Conservation (phyloP, 164 flowering plant species). For the Houttuynia cordata region DNA sequence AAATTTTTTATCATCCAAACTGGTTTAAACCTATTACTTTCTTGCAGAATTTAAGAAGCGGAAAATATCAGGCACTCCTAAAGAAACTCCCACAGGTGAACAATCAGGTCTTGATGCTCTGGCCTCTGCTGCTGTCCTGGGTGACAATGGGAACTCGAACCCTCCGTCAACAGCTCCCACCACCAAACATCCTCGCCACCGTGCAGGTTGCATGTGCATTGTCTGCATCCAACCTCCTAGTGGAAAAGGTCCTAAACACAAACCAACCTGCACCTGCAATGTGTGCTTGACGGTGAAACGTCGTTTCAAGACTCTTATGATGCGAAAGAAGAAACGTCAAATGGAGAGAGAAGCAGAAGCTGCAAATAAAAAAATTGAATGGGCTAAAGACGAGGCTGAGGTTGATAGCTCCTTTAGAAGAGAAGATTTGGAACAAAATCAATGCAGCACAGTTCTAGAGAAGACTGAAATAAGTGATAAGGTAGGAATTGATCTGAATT, state of each 20-base stretch:
- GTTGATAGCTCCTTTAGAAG: constrained; percentile 32
- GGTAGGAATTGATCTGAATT: constrained; percentile 54
- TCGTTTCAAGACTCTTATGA: constrained; percentile 57
- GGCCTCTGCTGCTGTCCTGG: constrained; percentile 82
- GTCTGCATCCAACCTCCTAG: constrained; percentile 99
- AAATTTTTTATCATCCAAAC: background rate
- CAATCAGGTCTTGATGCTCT: constrained; percentile 81
- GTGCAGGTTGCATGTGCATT: constrained; percentile 89
- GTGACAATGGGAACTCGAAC: constrained; percentile 38
- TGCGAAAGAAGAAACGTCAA: constrained; percentile 54
- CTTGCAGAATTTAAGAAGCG: constrained; percentile 54
- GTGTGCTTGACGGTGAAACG: constrained; percentile 62
- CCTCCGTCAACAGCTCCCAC: constrained; percentile 55
- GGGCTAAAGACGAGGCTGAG: constrained; percentile 39
- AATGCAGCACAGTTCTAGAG: constrained; percentile 15
- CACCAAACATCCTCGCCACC: constrained; percentile 93
- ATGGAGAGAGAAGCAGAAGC: constrained; percentile 76
- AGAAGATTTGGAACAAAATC: constrained; percentile 24
- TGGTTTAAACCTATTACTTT: background rate
- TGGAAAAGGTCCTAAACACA: constrained; percentile 85
- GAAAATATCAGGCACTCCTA: constrained; percentile 22
- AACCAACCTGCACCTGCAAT: constrained; percentile 51
- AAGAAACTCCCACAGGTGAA: constrained; percentile 25
- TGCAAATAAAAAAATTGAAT: constrained; percentile 33
- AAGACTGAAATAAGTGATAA: constrained; percentile 21